Evolutionary conservation across 208 protist species (phyloP).

Genomic region (Acanthamoeba royreba): DNA sequence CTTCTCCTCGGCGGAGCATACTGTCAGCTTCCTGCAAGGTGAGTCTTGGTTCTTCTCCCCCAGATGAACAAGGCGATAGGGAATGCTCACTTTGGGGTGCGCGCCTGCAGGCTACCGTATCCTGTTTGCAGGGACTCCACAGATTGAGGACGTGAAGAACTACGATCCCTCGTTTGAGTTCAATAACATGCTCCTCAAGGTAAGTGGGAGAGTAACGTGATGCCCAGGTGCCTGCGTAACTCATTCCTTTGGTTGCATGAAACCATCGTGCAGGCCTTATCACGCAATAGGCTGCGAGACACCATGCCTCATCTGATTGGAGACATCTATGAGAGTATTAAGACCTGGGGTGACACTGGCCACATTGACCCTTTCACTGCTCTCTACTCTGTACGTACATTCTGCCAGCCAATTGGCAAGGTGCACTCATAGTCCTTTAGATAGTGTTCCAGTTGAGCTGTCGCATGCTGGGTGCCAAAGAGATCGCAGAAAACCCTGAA

Average conservation of each 20-base stretch:
- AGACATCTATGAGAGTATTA: neutral
- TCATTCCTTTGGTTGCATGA: neutral
- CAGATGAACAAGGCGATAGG: neutral
- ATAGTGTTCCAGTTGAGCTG: conserved; percentile 20
- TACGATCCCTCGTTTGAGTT: neutral
- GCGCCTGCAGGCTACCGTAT: neutral
- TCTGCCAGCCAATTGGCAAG: neutral
- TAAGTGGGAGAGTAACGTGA: too few species aligned
- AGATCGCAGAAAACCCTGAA: neutral
- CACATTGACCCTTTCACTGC: neutral
- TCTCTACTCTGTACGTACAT: neutral
- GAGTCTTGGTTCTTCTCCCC: neutral
- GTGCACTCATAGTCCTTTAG: neutral
- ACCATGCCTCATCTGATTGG: neutral
- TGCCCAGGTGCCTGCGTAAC: neutral
- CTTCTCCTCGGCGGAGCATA: neutral
- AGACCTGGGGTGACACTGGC: neutral
- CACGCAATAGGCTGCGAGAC: neutral
- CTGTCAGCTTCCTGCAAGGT: neutral
- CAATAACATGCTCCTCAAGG: neutral
- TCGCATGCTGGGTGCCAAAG: neutral
- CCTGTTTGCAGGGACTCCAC: neutral
- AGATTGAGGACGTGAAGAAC: neutral
- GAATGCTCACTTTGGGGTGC: neutral
- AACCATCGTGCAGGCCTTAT: neutral